Base-by-base conservation (phyloP, 176 grass and related monocot species). In the Eleusine coracana region DNA sequence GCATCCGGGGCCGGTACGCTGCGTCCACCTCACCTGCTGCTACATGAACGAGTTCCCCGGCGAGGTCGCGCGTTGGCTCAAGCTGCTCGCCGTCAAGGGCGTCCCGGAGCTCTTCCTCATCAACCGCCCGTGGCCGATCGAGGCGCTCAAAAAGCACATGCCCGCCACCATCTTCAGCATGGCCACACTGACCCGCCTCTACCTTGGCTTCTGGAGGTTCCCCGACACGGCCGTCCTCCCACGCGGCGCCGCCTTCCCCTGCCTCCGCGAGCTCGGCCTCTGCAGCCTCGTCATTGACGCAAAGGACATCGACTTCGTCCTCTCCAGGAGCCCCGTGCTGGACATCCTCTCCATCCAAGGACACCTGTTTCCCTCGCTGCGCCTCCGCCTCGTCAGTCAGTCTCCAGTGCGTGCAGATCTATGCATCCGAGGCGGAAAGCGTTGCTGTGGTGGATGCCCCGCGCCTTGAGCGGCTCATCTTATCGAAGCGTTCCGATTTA, bases 261-360 rank as follows among this genome's bases (percentile, higher is more conserved):
- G 52, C 71, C 79, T 87, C 73, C 16, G 16, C 28, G 79, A 83
- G 73, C 86, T 87, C 51, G 73, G 66, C n/a, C 73, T 76, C 65
- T 82, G 28, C 31, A 10, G 20, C 52, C 23, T 78, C 4, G 14
- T 3, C 42, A 79, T 85, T 16, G 9, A 51, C 7, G 9, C 16
- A 29, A 1, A 6, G 9, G 67, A 79, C 67, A 39, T 79, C 29
- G 42, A 72, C 10, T 72, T 85, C 42, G 3, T 85, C 75, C 67
- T 85, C 67, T 67, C 41, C 42, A 71, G 74, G 83, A 77, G 64
- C 65, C 83, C 74, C 11, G 75, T 64, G 29, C 75, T 85, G 40
- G 75, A 79, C n/a, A 85, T 5, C 14, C 75, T 85, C 14, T 51
- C 34, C 83, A 31, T 79, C 29, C 42, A 72, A 16, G 29, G 42